Percentiles rank a stretch among this genome's conserved stretches.
Conservation (phyloP, 2,329 filamentous ascomycete species). For the Pochonia chlamydosporia region DNA sequence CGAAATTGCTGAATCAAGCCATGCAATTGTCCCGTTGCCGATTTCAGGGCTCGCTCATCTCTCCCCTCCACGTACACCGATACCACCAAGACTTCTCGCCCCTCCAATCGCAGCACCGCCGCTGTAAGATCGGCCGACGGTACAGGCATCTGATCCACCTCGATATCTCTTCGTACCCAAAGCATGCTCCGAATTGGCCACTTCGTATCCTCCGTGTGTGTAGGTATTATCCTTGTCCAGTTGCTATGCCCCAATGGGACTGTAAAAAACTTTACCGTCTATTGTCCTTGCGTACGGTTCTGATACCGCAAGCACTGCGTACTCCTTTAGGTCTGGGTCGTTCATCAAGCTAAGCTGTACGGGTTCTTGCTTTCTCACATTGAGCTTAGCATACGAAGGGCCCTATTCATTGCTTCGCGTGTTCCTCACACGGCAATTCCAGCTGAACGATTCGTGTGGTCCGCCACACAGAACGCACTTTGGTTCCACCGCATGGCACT, state of each 20-base stretch:
- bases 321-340: slow-evolving; percentile 6
- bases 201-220: background rate
- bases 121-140: too few relatives aligned
- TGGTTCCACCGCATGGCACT: too few relatives aligned
- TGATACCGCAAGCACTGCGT: background rate
- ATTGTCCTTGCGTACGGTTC: slow-evolving; percentile 8
- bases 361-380: slow-evolving; percentile 6
- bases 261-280: slow-evolving; percentile 3
- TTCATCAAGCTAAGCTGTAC: slow-evolving; percentile 10
- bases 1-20: too few relatives aligned
- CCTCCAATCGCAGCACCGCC: too few relatives aligned
- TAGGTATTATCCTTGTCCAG: background rate
- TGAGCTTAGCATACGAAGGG: slow-evolving; percentile 7
- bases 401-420: slow-evolving; percentile 1
- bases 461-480: slow-evolving; percentile 3
- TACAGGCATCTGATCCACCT: too few relatives aligned
- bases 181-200: background rate
- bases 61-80: too few relatives aligned
- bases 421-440: slow-evolving; percentile 1
- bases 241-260: background rate
- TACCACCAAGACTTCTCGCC: too few relatives aligned
- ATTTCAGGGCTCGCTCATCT: too few relatives aligned
- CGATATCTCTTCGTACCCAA: too few relatives aligned
- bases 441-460: slow-evolving; percentile 3
- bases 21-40: too few relatives aligned